A percentile compares a stretch with the other conserved stretches of the same genome.
phyloP scores from a whole-genome alignment of 805 yeast species.

The Pichia californica region DNA sequence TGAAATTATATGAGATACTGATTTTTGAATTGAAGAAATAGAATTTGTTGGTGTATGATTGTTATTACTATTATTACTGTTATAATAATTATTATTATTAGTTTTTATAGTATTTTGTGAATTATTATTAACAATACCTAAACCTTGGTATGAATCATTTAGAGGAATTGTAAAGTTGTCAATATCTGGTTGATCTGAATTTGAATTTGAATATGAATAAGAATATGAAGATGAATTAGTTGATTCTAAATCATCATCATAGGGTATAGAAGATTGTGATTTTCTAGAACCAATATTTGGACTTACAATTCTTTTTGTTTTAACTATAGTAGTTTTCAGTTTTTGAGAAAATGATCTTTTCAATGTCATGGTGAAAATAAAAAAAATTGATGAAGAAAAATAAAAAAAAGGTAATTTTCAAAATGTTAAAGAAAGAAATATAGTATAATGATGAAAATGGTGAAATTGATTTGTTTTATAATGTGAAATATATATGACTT shows the following conservation, averaged over 20 bases:
- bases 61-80: too few relatives aligned
- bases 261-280: neutral
- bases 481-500: too few relatives aligned
- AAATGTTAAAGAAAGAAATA: too few relatives aligned
- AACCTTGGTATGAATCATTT: neutral
- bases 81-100: too few relatives aligned
- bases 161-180: too few relatives aligned
- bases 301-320: constrained; percentile 14
- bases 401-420: too few relatives aligned
- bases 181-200: too few relatives aligned
- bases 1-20: constrained; percentile 2
- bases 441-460: too few relatives aligned
- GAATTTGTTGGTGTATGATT: constrained; percentile 1
- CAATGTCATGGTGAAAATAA: constrained; percentile 10
- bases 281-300: neutral
- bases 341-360: constrained; percentile 15
- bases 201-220: neutral
- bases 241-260: neutral
- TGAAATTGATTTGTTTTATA: too few relatives aligned
- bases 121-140: neutral
- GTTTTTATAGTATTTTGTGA: too few relatives aligned
- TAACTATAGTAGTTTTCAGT: constrained; percentile 12
- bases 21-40: constrained; percentile 5
- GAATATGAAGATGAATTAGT: neutral
- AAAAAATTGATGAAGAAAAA: too few relatives aligned